Base-by-base conservation (phyloP, 2,329 filamentous ascomycete species). In the Cucurbitaria berberidis region DNA sequence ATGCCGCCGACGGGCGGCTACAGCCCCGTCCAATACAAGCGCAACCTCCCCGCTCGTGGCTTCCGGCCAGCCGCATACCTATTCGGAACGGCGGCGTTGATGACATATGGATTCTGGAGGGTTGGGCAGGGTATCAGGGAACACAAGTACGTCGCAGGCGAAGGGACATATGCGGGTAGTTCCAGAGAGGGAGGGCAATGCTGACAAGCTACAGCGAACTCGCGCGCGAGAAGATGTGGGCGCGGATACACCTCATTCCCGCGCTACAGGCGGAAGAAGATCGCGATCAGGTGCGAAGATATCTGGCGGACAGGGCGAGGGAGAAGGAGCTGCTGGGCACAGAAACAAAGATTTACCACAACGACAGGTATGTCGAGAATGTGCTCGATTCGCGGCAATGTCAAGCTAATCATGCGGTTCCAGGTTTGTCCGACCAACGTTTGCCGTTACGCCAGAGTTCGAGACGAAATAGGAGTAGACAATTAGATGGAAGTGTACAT, bases 201-300 rank as follows among this genome's bases (percentile, higher is more conserved):
- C 67, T 72, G 48, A 72, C 62, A n/a, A 32, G 16, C 22, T 22
- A 52, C 69, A 97, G 93, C 73, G 95, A 99, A 79, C 88, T 96
- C 64, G 90, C 88, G 60, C 91, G 95, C 68, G 95, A 99, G 75
- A 99, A 98, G 83, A 95, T 96, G 86, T 99, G 95, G 95, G 86
- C 91, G 57, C 89, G 95, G 74, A 96, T 99, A 78, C 87, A 98
- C 79, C 84, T 99, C 61, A 95, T 93, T 71, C 95, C 95, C 53
- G 81, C 96, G 60, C 86, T 99, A 60, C 93, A 98, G 76, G 95
- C 95, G 51, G 95, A 99, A 75, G 92, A 96, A 77, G 95, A 99
- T 81, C 89, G 95, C 57, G 95, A 99, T 79, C 89, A 93, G 75
- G 93, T 96, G 60, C 86, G 95, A 64, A 84, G 93, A 72, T 85